Base-by-base conservation (phyloP, 2,329 filamentous ascomycete species). In the Xylaria sp. region DNA sequence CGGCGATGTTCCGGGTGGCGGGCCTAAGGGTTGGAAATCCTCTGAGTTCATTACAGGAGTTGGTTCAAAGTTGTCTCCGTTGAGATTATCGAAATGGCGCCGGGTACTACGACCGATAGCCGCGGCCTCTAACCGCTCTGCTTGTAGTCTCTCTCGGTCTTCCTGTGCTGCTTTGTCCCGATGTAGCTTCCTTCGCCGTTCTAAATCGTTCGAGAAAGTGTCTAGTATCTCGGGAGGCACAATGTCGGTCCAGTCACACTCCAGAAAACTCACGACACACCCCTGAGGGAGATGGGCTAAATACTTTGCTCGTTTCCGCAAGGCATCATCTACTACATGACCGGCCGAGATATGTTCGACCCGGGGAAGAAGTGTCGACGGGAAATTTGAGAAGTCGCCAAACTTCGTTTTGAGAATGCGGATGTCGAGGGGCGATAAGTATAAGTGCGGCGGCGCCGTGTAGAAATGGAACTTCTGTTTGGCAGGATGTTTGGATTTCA, bases 201-300 rank as follows among this genome's bases (percentile, higher is more conserved):
- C 92, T 61, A 96, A 91, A 68, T 97, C 93, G 0, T 84, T 81
- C n/a, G 86, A 84, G 79, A 97, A 98, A 1, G 86, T 85, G 47
- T 89, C 89, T n/a, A 98, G 83, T 3, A 93, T 86, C 59, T 93
- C 90, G 0, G 89, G 85, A 2, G 89, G 86, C 4, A 98, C 92
- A 45, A 96, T 92, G 72, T 97, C 94, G 2, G 93, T 94, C 94
- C 94, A 98, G 78, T 98, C 94, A 76, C 94, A 98, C 80, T 98
- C 94, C 0, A 98, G 80, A 75, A 97, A 97, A 72, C 87, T 93
- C 50, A 98, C 92, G 72, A 97, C 91, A 78, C 94, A 97, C n/a
- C 94, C 94, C 59, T 92, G 90, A 0, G 94, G 94, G 5, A 98
- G 85, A 79, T 98, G 94, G 0, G 89, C 89, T 2, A 98, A 86